Evolutionary conservation across 2,329 filamentous ascomycete species (phyloP), one percentile per base, ranked within the genome.

Genomic region (Epichloe brachyelytri): DNA sequence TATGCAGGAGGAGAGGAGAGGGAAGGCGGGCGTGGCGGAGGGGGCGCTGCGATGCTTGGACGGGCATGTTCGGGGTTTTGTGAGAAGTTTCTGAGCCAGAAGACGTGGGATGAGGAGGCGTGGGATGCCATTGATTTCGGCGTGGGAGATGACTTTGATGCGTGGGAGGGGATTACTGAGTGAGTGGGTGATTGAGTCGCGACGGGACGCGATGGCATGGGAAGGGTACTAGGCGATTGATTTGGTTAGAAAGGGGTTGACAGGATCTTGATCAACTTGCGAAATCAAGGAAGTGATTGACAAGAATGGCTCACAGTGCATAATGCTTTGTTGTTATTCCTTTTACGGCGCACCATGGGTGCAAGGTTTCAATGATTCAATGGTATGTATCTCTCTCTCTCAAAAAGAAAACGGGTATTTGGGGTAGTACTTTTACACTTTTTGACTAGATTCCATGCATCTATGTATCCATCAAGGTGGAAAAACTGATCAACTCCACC

Each of bases 401-500:
- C 3, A 39, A 8, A 17, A 39, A 39, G 1, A 43, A 20, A 43
- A 8, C 17, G 40, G 40, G 43, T 45, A 45, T 45, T 34, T 30
- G 14, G 14, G n/a, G 11, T 17, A 12, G 6, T 15, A 38, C n/a
- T 14, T 38, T 36, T 22, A 36, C 19, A 22, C 7, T 39, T 39
- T 39, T 22, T 15, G 15, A 7, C 19, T 34, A 19, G 3, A 11
- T n/a, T 14, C 20, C 39, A 22, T 10, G 19, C 34, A 34, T 11
- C 20, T 26, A 30, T 26, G 17, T 26, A n/a, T 43, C 30, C 17
- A 41, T 22, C 48, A 43, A 20, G 30, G 41, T 36, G n/a, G 60
- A 60, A 54, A 82, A 78, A 60, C 79, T 82, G 20, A 96, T 72
- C 46, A 78, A 72, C 57, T 89, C 83, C 1, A 86, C 82, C 45